Base-by-base conservation (phyloP, 768 basidiomycete species). In the Solioccasus polychromus region DNA sequence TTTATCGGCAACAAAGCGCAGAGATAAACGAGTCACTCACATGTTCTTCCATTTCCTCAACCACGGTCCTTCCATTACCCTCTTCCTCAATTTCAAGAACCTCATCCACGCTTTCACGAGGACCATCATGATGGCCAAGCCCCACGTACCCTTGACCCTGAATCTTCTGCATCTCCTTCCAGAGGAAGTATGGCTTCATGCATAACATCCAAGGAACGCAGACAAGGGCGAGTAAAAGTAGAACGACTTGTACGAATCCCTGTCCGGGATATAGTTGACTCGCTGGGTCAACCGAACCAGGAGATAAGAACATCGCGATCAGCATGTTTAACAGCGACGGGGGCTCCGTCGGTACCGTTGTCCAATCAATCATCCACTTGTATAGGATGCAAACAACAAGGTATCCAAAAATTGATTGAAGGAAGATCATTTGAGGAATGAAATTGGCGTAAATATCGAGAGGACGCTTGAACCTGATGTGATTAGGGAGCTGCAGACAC, bases 361-460 rank as follows among this genome's bases (percentile, higher is more conserved):
- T 73, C 96, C 96, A 99, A 68, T 99, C 91, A 49, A 92, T 75
- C 22, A 82, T 78, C 96, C 96, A 99, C 64, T 99, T 98, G 83
- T 94, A 93, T 56, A 97, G 64, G 70, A 98, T 96, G 69, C 90
- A 93, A 47, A 95, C 48, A 42, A 88, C 88, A 28, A 98, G 81
- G 66, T 98, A 98, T 42, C 95, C 96, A 60, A 99, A 99, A 67
- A 99, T 96, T 15, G 90, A 93, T 64, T 95, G 89, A 53, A 99
- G 73, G 78, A 99, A 99, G 50, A 98, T 79, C 75, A 99, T 87
- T 67, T 97, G 94, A 25, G 96, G 96, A 46, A 98, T 77, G 70
- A 97, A 98, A 66, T 96, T 96, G 58, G 88, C 86, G 66, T 84
- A 96, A 56, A 99, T 85, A 58, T 92, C 92, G 51, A 83, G 68